These are phyloP conservation scores for Neonectria ditissima DNA, from an alignment of 2,329 filamentous ascomycete species.

Conservation along the genomic window DNA sequence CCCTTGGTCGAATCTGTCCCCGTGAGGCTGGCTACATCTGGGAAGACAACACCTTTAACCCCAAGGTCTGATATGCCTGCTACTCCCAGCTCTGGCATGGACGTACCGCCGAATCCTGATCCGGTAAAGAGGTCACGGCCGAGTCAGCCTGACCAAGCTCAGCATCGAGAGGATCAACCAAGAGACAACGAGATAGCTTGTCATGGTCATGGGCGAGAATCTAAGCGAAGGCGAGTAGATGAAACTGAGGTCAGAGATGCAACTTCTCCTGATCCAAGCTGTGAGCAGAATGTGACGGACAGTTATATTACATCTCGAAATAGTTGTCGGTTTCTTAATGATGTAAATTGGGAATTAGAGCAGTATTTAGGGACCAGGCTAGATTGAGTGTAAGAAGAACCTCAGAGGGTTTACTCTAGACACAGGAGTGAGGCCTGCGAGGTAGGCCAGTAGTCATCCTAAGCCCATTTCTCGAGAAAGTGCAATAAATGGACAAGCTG, in stretches of 20 bases:
- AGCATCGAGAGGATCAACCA: background rate
- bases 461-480: no score
- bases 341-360: background rate
- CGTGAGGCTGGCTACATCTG: background rate
- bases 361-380: background rate
- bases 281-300: background rate
- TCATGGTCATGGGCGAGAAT: no score
- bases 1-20: background rate
- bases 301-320: background rate
- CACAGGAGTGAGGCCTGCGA: no score
- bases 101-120: background rate
- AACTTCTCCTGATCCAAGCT: background rate
- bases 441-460: no score
- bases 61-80: background rate
- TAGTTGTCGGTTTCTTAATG: background rate
- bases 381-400: no score
- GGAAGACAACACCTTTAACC: conserved; percentile 1
- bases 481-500: no score
- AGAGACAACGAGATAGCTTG: background rate
- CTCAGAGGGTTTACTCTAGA: no score
- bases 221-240: no score
- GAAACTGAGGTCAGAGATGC: no score
- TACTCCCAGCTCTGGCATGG: background rate
- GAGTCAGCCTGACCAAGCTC: background rate
- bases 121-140: background rate